These are phyloP conservation scores for Dichomitus squalens DNA, from an alignment of 1,284 basidiomycete species.

Conservation along the genomic window DNA sequence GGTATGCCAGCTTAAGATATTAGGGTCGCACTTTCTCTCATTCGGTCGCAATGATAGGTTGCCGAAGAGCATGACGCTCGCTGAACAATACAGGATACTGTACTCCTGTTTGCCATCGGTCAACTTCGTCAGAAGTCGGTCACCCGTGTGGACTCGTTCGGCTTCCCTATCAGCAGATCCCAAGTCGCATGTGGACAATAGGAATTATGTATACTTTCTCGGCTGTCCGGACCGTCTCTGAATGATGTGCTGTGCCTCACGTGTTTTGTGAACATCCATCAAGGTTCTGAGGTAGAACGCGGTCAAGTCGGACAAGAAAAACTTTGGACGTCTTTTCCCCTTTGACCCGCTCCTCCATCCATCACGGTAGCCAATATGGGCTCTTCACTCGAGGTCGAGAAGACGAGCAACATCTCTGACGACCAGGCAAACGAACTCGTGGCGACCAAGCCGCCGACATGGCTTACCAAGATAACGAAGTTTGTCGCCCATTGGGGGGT, in stretches of 20 bases:
- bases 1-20: constrained; percentile 22
- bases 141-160: too few species aligned
- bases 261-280: not conserved
- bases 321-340: not conserved
- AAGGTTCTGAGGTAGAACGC: not conserved
- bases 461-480: constrained; percentile 17
- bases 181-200: too few species aligned
- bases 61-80: constrained; percentile 9
- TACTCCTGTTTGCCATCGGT: too few species aligned
- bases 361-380: constrained; percentile 4
- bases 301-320: not conserved
- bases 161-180: too few species aligned
- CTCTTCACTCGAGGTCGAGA: constrained; percentile 9
- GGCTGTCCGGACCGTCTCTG: too few species aligned
- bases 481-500: constrained; percentile 31
- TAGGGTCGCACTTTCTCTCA: not conserved
- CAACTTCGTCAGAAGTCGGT: too few species aligned
- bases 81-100: too few species aligned
- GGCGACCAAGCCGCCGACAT: not conserved
- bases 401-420: constrained; percentile 7
- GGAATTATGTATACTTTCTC: too few species aligned
- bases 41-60: constrained; percentile 3
- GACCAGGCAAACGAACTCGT: not conserved
- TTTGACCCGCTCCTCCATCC: not conserved
- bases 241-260: not conserved